Conservation (phyloP, 192 early-diverging fungal species). For the Lunasporangiospora selenospora region DNA sequence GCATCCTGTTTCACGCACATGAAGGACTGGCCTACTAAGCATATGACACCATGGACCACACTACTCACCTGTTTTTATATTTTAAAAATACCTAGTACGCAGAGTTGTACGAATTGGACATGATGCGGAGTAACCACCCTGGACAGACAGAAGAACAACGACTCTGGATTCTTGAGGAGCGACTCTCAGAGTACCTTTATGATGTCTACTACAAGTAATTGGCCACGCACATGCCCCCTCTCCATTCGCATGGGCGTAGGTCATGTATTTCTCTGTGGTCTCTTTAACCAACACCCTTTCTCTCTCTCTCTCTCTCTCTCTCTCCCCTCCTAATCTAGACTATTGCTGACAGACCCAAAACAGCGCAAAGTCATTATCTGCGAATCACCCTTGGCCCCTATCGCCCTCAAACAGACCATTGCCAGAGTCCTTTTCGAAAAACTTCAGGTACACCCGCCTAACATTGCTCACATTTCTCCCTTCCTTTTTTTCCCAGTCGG, state of each 20-base stretch:
- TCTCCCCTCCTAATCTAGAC: constrained; percentile 25
- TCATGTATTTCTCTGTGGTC: not conserved
- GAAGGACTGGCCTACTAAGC: too few relatives aligned
- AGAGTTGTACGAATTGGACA: constrained; percentile 56
- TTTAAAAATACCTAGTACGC: constrained; percentile 23
- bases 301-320: not conserved
- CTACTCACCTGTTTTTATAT: constrained; percentile 3
- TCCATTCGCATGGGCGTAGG: not conserved
- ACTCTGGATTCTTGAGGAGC: constrained; percentile 51
- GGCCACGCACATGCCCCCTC: not conserved
- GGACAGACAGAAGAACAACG: constrained; percentile 39
- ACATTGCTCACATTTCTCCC: too few relatives aligned
- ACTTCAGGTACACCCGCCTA: constrained; percentile 79
- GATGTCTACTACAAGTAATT: constrained; percentile 59
- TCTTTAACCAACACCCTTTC: not conserved
- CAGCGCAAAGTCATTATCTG: constrained; percentile 82
- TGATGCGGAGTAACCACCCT: constrained; percentile 42
- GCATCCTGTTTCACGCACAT: too few relatives aligned
- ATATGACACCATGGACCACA: not conserved
- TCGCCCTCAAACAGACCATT: constrained; percentile 70
- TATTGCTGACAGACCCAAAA: constrained; percentile 84
- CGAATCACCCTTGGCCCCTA: constrained; percentile 76
- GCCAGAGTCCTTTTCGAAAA: constrained; percentile 77
- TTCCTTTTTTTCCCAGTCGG: too few relatives aligned
- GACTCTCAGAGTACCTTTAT: constrained; percentile 52